These are phyloP conservation scores for Laguncularia racemosa DNA, from an alignment of 345 rosid species.

Conservation along the genomic window DNA sequence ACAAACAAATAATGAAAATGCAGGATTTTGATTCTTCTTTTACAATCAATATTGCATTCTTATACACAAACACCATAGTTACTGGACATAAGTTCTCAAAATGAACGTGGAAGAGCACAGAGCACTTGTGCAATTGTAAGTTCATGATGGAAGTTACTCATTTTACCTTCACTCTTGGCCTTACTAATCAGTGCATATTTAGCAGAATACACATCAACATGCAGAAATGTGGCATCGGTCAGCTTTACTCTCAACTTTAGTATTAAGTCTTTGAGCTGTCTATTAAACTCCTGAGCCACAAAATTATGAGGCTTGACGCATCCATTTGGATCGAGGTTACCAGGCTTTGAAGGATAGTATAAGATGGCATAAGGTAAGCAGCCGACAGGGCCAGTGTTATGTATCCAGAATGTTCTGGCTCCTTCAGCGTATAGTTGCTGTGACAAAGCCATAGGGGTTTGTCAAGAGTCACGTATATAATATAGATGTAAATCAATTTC, in stretches of 20 bases:
- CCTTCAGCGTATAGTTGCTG: slow-evolving; percentile 57
- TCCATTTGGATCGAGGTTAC: slow-evolving; percentile 40
- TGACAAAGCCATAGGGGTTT: not conserved
- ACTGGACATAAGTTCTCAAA: no score
- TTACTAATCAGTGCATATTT: slow-evolving; percentile 42
- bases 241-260: slow-evolving; percentile 33
- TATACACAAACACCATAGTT: no score
- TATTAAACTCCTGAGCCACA: slow-evolving; percentile 55
- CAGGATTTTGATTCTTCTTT: no score
- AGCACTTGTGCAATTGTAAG: not conserved
- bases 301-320: slow-evolving; percentile 55
- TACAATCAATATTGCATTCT: no score
- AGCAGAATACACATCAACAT: slow-evolving; percentile 61
- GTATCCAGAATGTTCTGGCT: slow-evolving; percentile 75
- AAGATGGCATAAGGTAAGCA: slow-evolving; percentile 47
- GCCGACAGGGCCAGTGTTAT: slow-evolving; percentile 76
- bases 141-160: not conserved
- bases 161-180: slow-evolving; percentile 48
- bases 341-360: slow-evolving; percentile 20
- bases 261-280: slow-evolving; percentile 47
- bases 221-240: slow-evolving; percentile 38
- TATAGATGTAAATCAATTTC: not conserved
- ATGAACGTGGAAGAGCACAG: not conserved
- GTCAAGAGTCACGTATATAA: not conserved
- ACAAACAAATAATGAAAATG: no score